Conservation (phyloP, 2,329 filamentous ascomycete species). For the Fusarium cyanostomum region DNA sequence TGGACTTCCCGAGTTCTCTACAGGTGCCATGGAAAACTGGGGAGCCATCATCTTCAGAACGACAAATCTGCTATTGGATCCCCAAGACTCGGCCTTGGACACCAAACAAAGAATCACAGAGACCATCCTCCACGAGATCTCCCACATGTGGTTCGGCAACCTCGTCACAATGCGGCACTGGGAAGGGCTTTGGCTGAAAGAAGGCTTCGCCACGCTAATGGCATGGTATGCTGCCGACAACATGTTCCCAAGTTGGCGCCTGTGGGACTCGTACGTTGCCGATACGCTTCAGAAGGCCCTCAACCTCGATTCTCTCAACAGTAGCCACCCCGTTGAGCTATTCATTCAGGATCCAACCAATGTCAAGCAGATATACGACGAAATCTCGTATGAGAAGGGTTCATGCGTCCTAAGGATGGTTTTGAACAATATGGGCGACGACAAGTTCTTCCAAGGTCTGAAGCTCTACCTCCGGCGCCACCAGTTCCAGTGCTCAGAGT, state of each 20-base stretch:
- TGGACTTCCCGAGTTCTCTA: no score
- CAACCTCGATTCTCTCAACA: conserved; percentile 84
- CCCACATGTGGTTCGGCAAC: conserved; percentile 95
- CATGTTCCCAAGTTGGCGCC: conserved; percentile 90
- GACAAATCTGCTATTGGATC: no score
- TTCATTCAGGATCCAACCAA: conserved; percentile 91
- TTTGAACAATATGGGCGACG: not conserved
- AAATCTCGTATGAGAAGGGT: conserved; percentile 76
- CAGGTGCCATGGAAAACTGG: no score
- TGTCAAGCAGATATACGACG: conserved; percentile 96
- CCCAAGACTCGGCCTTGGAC: no score
- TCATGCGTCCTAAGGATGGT: not conserved
- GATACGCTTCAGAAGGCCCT: conserved; percentile 93
- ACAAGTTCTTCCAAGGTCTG: not conserved
- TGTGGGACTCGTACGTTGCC: conserved; percentile 96
- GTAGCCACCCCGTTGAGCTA: conserved; percentile 94
- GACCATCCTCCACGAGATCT: conserved; percentile 76
- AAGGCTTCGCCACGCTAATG: conserved; percentile 97
- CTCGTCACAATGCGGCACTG: conserved; percentile 97
- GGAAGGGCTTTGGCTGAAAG: conserved; percentile 91
- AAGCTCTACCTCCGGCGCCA: not conserved
- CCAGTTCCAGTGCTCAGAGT: no score
- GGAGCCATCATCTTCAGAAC: no score
- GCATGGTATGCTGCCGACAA: conserved; percentile 92
- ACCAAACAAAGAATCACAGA: not conserved